A percentile compares a stretch with the other conserved stretches of the same genome.
phyloP scores from a whole-genome alignment of 208 protist species.

The Strigomonas galati region DNA sequence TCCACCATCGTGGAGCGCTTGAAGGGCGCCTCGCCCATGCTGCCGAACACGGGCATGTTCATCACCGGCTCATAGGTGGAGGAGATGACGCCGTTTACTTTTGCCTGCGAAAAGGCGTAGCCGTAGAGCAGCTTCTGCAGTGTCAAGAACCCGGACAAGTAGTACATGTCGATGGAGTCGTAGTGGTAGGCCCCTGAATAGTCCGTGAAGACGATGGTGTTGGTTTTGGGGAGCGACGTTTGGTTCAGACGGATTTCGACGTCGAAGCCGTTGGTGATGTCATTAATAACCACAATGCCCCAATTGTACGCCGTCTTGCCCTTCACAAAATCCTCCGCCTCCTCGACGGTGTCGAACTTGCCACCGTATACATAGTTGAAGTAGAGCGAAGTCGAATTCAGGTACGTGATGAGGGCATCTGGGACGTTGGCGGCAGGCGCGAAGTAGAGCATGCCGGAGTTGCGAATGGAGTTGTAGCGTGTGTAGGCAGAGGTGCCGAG shows the following conservation, averaged over 20 bases:
- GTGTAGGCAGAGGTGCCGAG: slow-evolving; percentile 20
- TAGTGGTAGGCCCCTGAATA: slow-evolving; percentile 41
- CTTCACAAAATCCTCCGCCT: slow-evolving; percentile 26
- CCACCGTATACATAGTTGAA: slow-evolving; percentile 51
- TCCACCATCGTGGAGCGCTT: background rate
- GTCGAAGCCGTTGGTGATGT: slow-evolving; percentile 47
- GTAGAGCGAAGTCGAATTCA: slow-evolving; percentile 17
- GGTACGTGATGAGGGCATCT: slow-evolving; percentile 14
- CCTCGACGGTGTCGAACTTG: slow-evolving; percentile 49
- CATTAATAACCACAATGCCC: slow-evolving; percentile 39
- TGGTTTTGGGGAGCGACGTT: slow-evolving; percentile 36
- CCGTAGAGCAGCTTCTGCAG: slow-evolving; percentile 63
- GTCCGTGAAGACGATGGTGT: slow-evolving; percentile 24
- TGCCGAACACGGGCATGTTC: slow-evolving; percentile 1
- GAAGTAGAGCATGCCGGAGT: slow-evolving; percentile 38
- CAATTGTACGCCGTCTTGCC: slow-evolving; percentile 20
- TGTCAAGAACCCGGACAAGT: slow-evolving; percentile 64
- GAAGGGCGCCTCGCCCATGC: background rate
- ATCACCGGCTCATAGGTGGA: slow-evolving; percentile 4
- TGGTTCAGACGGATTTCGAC: slow-evolving; percentile 63
- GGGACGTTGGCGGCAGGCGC: slow-evolving; percentile 30
- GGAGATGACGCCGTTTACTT: slow-evolving; percentile 3
- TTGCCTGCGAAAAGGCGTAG: slow-evolving; percentile 33
- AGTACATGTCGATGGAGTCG: slow-evolving; percentile 65
- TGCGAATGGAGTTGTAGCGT: slow-evolving; percentile 20